These are phyloP conservation scores for Pelargonium citronellum DNA, from an alignment of 441 rosid genomes.

Conservation along the genomic window DNA sequence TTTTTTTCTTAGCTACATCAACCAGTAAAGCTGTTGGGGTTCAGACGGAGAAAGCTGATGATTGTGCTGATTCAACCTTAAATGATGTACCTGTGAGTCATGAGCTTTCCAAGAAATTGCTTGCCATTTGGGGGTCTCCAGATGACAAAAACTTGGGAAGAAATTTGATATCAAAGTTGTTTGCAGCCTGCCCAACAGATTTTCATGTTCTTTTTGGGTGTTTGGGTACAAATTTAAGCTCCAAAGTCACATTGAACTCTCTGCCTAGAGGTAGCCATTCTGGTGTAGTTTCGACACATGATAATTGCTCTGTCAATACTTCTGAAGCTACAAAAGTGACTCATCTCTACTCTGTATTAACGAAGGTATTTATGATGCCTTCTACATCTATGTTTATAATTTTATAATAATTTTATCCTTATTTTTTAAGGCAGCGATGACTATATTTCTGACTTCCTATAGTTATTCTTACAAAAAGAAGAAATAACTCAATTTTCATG, in stretches of 20 bases:
- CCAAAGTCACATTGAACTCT: conserved; percentile 25
- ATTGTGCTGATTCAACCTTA: conserved; percentile 14
- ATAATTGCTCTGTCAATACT: conserved; percentile 26
- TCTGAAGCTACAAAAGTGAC: conserved; percentile 54
- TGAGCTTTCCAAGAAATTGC: conserved; percentile 50
- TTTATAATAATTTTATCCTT: background rate
- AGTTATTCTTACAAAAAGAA: background rate
- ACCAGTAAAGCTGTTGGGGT: conserved; percentile 57
- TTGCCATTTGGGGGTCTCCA: conserved; percentile 51
- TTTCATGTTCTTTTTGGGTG: conserved; percentile 58
- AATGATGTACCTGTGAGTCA: conserved; percentile 26
- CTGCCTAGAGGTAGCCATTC: conserved; percentile 26
- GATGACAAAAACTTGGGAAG: conserved; percentile 38
- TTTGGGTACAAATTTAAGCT: conserved; percentile 30
- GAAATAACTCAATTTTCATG: background rate
- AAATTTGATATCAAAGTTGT: conserved; percentile 50
- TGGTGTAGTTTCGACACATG: conserved; percentile 21
- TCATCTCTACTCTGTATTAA: conserved; percentile 41
- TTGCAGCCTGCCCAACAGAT: conserved; percentile 52
- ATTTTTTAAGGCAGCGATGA: background rate
- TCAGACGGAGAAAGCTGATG: conserved; percentile 43
- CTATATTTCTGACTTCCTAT: background rate
- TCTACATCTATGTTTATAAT: background rate
- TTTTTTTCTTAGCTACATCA: conserved; percentile 36
- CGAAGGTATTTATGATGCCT: conserved; percentile 39